A percentile compares a stretch with the other conserved stretches of the same genome.
phyloP scores from a whole-genome alignment of 2,329 filamentous ascomycete genomes.

The Ophiostoma ips region DNA sequence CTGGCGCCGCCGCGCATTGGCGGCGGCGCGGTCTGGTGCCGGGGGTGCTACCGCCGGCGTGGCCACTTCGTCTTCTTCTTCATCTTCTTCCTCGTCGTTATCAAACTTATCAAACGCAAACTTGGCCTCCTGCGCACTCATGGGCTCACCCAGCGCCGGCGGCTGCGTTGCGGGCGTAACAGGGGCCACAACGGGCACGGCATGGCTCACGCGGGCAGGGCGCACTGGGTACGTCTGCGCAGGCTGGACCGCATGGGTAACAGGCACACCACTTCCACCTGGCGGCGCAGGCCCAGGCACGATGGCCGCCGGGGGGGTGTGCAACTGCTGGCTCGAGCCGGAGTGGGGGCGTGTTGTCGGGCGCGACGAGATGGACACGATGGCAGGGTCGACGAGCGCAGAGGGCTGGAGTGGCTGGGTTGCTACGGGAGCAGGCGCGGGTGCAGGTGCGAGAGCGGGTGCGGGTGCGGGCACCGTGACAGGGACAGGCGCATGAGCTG shows the following conservation, averaged over 20 bases:
- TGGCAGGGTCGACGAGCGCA: slow-evolving; percentile 11
- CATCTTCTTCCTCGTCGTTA: not conserved
- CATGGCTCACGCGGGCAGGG: not conserved
- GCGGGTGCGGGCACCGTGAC: not conserved
- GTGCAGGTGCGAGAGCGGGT: too few species aligned
- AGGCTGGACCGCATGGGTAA: too few species aligned
- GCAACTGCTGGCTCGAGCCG: not conserved
- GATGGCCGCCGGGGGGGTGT: not conserved
- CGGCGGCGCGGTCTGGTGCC: not conserved
- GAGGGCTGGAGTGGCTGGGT: not conserved
- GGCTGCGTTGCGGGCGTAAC: not conserved
- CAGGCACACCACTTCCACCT: too few species aligned
- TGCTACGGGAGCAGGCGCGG: too few species aligned
- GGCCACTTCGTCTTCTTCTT: not conserved
- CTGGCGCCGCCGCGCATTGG: slow-evolving; percentile 14
- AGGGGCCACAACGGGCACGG: not conserved
- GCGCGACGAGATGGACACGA: slow-evolving; percentile 9
- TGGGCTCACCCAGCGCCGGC: not conserved
- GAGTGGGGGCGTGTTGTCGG: slow-evolving; percentile 1
- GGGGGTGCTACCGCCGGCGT: not conserved
- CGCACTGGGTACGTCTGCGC: not conserved
- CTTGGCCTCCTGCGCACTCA: not conserved
- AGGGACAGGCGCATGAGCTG: not conserved
- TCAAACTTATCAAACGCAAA: not conserved
- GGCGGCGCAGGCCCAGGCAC: too few species aligned